phyloP scores from a whole-genome alignment of 108 stramenopile genomes.

The Pelagomonas calceolata region DNA sequence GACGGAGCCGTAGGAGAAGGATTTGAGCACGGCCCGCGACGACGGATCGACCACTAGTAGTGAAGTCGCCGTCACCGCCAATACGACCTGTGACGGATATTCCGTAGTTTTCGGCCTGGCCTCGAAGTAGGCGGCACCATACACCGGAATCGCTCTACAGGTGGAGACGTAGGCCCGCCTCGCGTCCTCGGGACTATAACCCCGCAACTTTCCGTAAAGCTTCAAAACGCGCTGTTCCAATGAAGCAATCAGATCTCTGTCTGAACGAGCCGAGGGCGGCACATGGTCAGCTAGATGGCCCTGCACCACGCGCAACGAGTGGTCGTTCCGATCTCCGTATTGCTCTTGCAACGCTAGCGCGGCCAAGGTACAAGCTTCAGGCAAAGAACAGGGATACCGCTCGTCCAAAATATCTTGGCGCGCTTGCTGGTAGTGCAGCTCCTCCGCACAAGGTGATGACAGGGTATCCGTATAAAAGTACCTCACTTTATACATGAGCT shows the following conservation, averaged over 20 bases:
- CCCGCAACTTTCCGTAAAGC: conserved; percentile 20
- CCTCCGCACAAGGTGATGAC: conserved; percentile 12
- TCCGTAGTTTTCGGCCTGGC: conserved; percentile 18
- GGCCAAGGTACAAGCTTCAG: conserved; percentile 19
- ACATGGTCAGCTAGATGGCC: conserved; percentile 1
- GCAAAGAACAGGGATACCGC: conserved; percentile 27
- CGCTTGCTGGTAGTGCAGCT: conserved; percentile 27
- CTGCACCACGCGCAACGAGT: neutral
- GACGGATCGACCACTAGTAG: conserved; percentile 29
- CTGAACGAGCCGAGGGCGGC: no score
- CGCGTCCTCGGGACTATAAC: conserved; percentile 16
- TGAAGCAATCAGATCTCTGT: conserved; percentile 1
- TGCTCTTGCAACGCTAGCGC: conserved; percentile 21
- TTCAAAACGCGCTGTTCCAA: conserved; percentile 17
- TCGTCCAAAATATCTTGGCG: conserved; percentile 24
- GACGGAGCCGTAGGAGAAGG: conserved; percentile 25
- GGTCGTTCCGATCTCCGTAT: conserved; percentile 7
- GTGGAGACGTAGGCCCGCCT: conserved; percentile 16
- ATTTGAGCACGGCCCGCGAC: conserved; percentile 19
- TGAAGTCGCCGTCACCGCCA: conserved; percentile 31
- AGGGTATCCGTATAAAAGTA: conserved; percentile 22
- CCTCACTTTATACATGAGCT: conserved; percentile 27
- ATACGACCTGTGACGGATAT: conserved; percentile 22
- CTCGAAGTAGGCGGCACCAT: conserved; percentile 29
- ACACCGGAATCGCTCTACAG: conserved; percentile 27